Evolutionary conservation across 2,329 filamentous ascomycete genomes (phyloP).

Genomic region (Dendrostoma leiphaemia): DNA sequence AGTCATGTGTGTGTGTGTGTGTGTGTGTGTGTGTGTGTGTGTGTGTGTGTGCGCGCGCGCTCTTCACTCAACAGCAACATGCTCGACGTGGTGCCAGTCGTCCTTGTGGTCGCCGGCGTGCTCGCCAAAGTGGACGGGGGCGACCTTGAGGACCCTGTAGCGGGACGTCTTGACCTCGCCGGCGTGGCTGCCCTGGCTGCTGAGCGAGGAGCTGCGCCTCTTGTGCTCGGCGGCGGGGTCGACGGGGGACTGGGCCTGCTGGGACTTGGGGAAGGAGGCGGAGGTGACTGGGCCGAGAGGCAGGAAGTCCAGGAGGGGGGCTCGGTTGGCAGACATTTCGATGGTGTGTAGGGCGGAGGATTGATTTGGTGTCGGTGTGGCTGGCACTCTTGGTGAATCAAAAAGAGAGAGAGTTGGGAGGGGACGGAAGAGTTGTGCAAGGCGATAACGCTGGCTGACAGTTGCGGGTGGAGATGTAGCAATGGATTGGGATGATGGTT

Average conservation of each 20-base stretch:
- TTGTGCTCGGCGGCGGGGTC: slow-evolving; percentile 24
- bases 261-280: slow-evolving; percentile 50
- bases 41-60: neutral
- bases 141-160: slow-evolving; percentile 60
- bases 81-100: slow-evolving; percentile 51
- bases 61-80: slow-evolving; percentile 32
- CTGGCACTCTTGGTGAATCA: neutral
- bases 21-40: neutral
- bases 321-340: slow-evolving; percentile 13
- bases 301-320: slow-evolving; percentile 42
- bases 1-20: neutral
- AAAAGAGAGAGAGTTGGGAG: neutral
- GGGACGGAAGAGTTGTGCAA: neutral
- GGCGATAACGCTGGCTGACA: neutral
- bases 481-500: neutral
- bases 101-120: slow-evolving; percentile 54
- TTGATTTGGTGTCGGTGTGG: neutral
- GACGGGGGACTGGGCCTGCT: slow-evolving; percentile 24
- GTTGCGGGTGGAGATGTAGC: neutral
- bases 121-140: slow-evolving; percentile 63
- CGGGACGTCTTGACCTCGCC: slow-evolving; percentile 34
- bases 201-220: slow-evolving; percentile 55
- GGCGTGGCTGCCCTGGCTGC: slow-evolving; percentile 44
- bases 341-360: neutral
- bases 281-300: slow-evolving; percentile 59